Evolutionary conservation across 768 basidiomycete species (phyloP).

Genomic region (Trametes elegans): DNA sequence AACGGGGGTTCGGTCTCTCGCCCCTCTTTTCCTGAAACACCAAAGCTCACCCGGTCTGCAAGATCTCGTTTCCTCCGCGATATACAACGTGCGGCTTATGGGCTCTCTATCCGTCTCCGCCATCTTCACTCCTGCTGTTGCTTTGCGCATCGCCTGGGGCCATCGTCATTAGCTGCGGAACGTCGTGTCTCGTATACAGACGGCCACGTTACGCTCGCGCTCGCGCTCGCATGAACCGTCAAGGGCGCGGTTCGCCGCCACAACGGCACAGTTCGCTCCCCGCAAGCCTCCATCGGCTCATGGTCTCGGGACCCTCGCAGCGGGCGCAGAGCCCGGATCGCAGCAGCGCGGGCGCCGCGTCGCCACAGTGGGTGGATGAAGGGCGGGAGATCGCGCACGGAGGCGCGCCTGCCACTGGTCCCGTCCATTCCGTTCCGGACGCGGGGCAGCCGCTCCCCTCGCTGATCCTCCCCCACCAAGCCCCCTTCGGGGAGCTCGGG

Average conservation of each 20-base stretch:
- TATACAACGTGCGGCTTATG: conserved; percentile 13
- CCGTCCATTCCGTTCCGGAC: background rate
- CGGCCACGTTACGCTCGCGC: background rate
- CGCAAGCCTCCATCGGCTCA: conserved; percentile 14
- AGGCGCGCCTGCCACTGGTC: background rate
- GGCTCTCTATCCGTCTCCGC: conserved; percentile 12
- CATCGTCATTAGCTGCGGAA: conserved; percentile 3
- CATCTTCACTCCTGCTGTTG: conserved; percentile 10
- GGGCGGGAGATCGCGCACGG: background rate
- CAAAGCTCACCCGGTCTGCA: background rate
- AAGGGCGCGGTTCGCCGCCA: conserved; percentile 12
- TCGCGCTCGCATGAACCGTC: conserved; percentile 16
- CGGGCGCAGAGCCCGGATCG: background rate
- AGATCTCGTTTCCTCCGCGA: conserved; percentile 7
- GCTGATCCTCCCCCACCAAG: background rate
- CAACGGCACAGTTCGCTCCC: conserved; percentile 19
- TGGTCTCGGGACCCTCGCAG: conserved; percentile 10
- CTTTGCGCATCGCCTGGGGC: conserved; percentile 8
- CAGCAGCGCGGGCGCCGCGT: background rate
- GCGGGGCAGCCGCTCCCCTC: conserved; percentile 9
- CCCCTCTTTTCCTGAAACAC: conserved; percentile 6
- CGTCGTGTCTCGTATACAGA: background rate
- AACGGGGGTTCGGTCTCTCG: background rate
- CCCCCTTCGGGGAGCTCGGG: background rate
- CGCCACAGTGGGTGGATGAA: background rate